Evolutionary conservation across 2,329 filamentous ascomycete genomes (phyloP), one percentile per base, ranked within the genome.

Genomic region (Colletotrichum zoysiae): DNA sequence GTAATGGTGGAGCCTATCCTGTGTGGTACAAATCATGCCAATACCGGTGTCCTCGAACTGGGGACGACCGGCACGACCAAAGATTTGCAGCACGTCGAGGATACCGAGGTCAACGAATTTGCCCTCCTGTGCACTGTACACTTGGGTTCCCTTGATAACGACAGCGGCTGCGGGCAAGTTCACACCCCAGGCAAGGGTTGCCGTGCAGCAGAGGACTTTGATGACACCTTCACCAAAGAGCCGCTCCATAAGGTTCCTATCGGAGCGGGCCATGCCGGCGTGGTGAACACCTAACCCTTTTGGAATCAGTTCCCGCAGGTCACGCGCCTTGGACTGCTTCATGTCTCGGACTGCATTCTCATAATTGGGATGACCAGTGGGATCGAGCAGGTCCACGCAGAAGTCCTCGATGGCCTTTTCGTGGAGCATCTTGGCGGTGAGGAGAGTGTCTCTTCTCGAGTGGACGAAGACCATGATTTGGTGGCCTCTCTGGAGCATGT

Each of bases 381-480:
- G 93, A 78, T 97, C 95, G 74, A 99, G 95, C 0, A 99, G 86
- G 70, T 97, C 93, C 14, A 90, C 84, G 74, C 92, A 94, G 55
- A 90, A 88, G 50, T 97, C 88, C 44, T 98, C 95, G 2, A 90
- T 85, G 1, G 96, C 96, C 85, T 96, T 95, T 76, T 98, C 92
- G 73, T 93, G 91, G 35, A 99, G 85, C 84, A 92, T 94, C 75
- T 93, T 92, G 57, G 96, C 95, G 1, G 95, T 97, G 73, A 92
- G 89, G 75, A 97, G 90, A 0, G 97, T 99, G 76, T 99, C 97
- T 79, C 97, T 95, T 35, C 96, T 89, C 1, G 95, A 98, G 80
- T 99, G 97, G 14, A 99, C 97, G 81, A 99, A 99, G 0, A 99
- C 95, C 97, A 99, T 99, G 75, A 99, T 89, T 80, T 99, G 96